Base-by-base conservation (phyloP, 352 stramenopile species). In the Pythium vanterpoolii region DNA sequence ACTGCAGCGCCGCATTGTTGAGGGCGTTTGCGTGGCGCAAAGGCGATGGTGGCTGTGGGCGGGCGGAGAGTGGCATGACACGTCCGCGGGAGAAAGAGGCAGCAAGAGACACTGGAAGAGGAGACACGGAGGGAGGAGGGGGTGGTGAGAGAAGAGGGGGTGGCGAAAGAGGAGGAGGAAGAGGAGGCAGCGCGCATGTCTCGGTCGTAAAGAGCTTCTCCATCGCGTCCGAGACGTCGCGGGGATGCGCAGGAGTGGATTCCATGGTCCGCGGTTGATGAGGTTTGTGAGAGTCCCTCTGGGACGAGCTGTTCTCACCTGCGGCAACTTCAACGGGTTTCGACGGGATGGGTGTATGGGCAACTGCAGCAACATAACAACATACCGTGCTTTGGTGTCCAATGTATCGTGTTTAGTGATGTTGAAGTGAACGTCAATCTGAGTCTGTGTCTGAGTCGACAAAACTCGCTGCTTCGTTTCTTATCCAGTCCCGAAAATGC, bases 1-100 rank as follows among this genome's bases (percentile, higher is more conserved):
- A 50, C 42, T 58, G 57, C 38, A 54, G 30, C 30, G 48, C 57
- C 21, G 39, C 48, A 5, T 27, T 64, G 30, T 56, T 63, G 16
- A 63, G 44, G 19, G 38, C 57, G 31, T 64, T 64, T 9, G 36
- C 33, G 21, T 64, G 57, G 56, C 34, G 56, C 46, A 50, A 36
- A 18, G 57, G 47, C 39, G 57, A 57, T 23, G 58, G 50, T 19
- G 45, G 56, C 27, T 5, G 24, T 1, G 53, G 45, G 3, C 18
- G 26, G 43, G 24, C n/a, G n/a, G n/a, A n/a, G n/a, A n/a, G n/a
- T n/a, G n/a, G n/a, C n/a, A n/a, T n/a, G n/a, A n/a, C n/a, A n/a
- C n/a, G n/a, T n/a, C n/a, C n/a, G n/a, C n/a, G n/a, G n/a, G n/a
- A n/a, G n/a, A n/a, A n/a, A n/a, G n/a, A n/a, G n/a, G n/a, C n/a